phyloP scores from a whole-genome alignment of 345 rosid species.

The Linum usitatissimum region DNA sequence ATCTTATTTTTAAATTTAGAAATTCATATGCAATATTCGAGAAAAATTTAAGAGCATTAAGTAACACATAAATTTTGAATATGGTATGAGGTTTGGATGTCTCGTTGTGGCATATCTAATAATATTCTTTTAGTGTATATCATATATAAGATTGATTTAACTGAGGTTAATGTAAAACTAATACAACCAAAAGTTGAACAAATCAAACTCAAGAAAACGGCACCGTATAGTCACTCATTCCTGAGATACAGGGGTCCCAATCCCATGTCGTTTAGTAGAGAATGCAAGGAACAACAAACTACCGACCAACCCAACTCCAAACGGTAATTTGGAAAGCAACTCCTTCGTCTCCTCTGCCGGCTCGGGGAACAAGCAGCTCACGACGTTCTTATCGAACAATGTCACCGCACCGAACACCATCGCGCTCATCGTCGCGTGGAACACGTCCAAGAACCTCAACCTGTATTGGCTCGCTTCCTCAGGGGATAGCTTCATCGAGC shows the following conservation, averaged over 20 bases:
- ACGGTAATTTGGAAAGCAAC: constrained; percentile 33
- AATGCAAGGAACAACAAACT: constrained; percentile 43
- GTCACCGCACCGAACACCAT: constrained; percentile 48
- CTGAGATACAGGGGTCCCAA: constrained; percentile 45
- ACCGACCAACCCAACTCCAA: constrained; percentile 35
- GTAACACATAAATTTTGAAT: too few relatives aligned
- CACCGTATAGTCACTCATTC: background rate
- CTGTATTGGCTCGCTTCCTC: constrained; percentile 34
- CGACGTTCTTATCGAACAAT: constrained; percentile 57
- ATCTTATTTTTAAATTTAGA: too few relatives aligned
- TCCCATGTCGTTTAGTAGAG: constrained; percentile 66
- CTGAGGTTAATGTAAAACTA: too few relatives aligned
- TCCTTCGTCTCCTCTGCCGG: constrained; percentile 37
- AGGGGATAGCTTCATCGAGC: constrained; percentile 15
- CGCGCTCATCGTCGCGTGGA: constrained; percentile 50
- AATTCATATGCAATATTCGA: too few relatives aligned
- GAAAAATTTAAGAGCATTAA: too few relatives aligned
- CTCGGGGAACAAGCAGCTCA: constrained; percentile 39
- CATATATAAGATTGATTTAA: too few relatives aligned
- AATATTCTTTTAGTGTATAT: too few relatives aligned
- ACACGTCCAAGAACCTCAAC: constrained; percentile 42
- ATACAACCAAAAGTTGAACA: too few relatives aligned
- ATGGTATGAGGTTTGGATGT: too few relatives aligned
- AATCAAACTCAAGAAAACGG: too few relatives aligned
- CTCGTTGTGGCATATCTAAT: too few relatives aligned